Evolutionary conservation across 495 filamentous ascomycete species (phyloP).

Genomic region (Rostrohypoxylon terebratum): DNA sequence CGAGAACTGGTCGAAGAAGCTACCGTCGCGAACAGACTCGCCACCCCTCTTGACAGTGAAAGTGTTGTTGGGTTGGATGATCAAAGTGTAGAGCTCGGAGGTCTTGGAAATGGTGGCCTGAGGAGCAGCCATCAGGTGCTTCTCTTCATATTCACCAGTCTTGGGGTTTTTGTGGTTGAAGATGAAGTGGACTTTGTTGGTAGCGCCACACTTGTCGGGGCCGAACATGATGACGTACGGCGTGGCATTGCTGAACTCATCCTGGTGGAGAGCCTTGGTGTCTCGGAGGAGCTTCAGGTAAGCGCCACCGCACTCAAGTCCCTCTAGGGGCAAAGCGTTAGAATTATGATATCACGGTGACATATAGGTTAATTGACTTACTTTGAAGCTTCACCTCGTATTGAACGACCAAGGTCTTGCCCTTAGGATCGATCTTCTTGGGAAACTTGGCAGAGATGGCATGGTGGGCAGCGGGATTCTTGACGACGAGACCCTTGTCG

Average conservation of each 20-base stretch:
- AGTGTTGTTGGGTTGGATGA: slow-evolving; percentile 95
- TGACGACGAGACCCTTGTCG: slow-evolving; percentile 96
- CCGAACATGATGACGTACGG: slow-evolving; percentile 99
- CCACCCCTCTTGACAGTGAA: slow-evolving; percentile 92
- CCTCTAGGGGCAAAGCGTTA: slow-evolving; percentile 66
- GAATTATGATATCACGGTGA: slow-evolving; percentile 41
- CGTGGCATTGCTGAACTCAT: slow-evolving; percentile 97
- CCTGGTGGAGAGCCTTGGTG: slow-evolving; percentile 94
- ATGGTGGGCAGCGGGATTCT: slow-evolving; percentile 96
- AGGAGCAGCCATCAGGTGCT: slow-evolving; percentile 90
- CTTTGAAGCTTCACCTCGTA: slow-evolving; percentile 99
- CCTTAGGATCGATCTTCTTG: slow-evolving; percentile 97
- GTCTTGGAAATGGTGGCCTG: slow-evolving; percentile 89
- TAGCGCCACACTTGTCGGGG: slow-evolving; percentile 98
- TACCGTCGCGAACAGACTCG: slow-evolving; percentile 84
- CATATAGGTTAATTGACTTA: slow-evolving; percentile 60
- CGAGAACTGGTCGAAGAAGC: slow-evolving; percentile 92
- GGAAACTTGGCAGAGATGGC: slow-evolving; percentile 99
- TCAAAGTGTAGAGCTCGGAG: slow-evolving; percentile 93
- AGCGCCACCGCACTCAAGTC: slow-evolving; percentile 97
- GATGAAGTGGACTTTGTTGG: slow-evolving; percentile 99
- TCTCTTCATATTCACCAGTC: slow-evolving; percentile 99
- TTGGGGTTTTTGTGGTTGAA: slow-evolving; percentile 99
- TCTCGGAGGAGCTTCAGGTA: slow-evolving; percentile 99
- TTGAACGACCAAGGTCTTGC: slow-evolving; percentile 95